phyloP scores from a whole-genome alignment of 257 asterid species.

The Rubia yunnanensis region DNA sequence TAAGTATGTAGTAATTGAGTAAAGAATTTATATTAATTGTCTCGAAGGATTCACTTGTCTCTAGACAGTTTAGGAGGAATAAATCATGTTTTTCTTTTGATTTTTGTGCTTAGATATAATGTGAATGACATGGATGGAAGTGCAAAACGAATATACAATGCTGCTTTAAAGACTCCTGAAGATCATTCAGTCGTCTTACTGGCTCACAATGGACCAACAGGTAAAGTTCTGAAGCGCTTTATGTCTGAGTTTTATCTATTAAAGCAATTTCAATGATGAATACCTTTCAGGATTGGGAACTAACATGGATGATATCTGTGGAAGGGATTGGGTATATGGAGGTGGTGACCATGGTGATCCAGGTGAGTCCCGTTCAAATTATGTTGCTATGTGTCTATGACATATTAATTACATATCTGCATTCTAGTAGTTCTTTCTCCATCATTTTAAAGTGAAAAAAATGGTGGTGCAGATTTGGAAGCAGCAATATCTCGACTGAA shows the following conservation, averaged over 20 bases:
- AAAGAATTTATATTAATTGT: not conserved
- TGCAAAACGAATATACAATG: conserved; percentile 51
- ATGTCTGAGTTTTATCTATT: conserved; percentile 5
- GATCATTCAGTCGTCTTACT: conserved; percentile 68
- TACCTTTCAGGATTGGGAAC: conserved; percentile 63
- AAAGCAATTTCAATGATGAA: conserved; percentile 9
- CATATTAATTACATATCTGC: not conserved
- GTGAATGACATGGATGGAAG: conserved; percentile 62
- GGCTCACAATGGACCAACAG: conserved; percentile 97
- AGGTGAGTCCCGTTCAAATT: conserved; percentile 37
- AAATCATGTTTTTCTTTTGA: not conserved
- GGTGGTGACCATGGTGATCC: conserved; percentile 97
- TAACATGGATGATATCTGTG: conserved; percentile 69
- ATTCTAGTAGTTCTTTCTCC: not conserved
- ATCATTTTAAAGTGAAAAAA: not conserved
- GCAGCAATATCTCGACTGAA: conserved; percentile 55
- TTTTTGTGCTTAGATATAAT: conserved; percentile 46
- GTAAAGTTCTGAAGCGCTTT: conserved; percentile 20
- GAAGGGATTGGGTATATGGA: conserved; percentile 64
- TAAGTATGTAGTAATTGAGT: conserved; percentile 35
- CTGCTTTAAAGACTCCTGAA: conserved; percentile 59
- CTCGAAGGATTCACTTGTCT: not conserved
- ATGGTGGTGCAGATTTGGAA: conserved; percentile 56
- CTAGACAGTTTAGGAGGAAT: not conserved
- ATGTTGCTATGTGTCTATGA: not conserved